Percentiles rank a stretch among this genome's conserved stretches.
phyloP scores from a whole-genome alignment of 345 rosid genomes.

The Turnera subulata region DNA sequence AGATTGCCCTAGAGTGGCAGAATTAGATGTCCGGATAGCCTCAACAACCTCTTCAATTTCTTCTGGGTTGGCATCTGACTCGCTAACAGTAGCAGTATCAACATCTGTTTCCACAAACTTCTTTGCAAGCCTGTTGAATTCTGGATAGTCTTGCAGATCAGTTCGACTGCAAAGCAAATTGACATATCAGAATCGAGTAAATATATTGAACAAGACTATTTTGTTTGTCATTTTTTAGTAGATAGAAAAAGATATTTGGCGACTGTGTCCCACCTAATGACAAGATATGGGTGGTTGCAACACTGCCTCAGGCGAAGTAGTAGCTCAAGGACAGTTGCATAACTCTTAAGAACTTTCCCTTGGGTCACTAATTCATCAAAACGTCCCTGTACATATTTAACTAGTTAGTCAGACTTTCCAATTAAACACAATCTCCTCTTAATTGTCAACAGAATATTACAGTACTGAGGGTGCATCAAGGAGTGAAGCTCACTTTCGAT shows the following conservation, averaged over 20 bases:
- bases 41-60: neutral
- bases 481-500: slow-evolving; percentile 40
- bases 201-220: neutral
- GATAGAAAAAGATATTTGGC: neutral
- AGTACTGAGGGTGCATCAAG: neutral
- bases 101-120: slow-evolving; percentile 43
- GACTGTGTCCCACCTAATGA: slow-evolving; percentile 43
- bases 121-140: slow-evolving; percentile 50
- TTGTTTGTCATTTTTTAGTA: neutral
- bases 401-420: no score
- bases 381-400: slow-evolving; percentile 37
- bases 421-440: no score
- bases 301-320: slow-evolving; percentile 64
- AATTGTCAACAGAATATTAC: neutral
- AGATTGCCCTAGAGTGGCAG: slow-evolving; percentile 11
- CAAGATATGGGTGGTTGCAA: slow-evolving; percentile 67
- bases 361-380: slow-evolving; percentile 63
- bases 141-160: slow-evolving; percentile 42
- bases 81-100: neutral
- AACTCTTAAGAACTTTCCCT: slow-evolving; percentile 63
- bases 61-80: neutral
- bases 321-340: slow-evolving; percentile 57
- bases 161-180: slow-evolving; percentile 31
- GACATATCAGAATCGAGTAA: neutral
- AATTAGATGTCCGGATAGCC: neutral